Evolutionary conservation across 768 basidiomycete genomes (phyloP).

Genomic region (Hemileccinum impolitum): DNA sequence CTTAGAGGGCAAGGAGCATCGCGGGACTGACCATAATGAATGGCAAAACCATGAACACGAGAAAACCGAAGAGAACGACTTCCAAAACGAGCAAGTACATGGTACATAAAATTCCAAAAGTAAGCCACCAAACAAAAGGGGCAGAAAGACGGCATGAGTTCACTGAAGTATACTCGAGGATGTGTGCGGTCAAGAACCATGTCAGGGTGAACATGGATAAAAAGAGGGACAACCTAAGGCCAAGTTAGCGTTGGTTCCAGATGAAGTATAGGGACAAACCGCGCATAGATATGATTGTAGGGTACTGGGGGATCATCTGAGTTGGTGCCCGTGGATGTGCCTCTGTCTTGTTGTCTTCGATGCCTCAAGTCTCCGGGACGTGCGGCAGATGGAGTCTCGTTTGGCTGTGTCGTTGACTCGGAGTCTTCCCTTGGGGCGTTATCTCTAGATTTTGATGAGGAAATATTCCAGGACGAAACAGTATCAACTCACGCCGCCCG

Average conservation of each 20-base stretch:
- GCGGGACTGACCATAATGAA: constrained; percentile 63
- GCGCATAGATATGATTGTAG: constrained; percentile 27
- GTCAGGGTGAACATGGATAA: constrained; percentile 68
- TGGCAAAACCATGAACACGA: constrained; percentile 77
- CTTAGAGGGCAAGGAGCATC: not conserved
- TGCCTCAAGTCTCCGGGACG: constrained; percentile 14
- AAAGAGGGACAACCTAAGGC: constrained; percentile 50
- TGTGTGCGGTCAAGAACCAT: constrained; percentile 83
- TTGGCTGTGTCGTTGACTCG: constrained; percentile 24
- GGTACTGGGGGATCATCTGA: constrained; percentile 25
- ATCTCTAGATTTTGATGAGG: constrained; percentile 19
- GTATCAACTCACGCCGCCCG: constrained; percentile 31
- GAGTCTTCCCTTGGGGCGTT: constrained; percentile 26
- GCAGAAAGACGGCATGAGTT: constrained; percentile 68
- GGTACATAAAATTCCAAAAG: constrained; percentile 74
- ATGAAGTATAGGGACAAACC: constrained; percentile 15
- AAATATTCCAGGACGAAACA: not conserved
- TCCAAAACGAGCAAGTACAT: constrained; percentile 75
- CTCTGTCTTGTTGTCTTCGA: constrained; percentile 21
- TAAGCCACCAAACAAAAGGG: constrained; percentile 86
- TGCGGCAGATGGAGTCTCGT: constrained; percentile 16
- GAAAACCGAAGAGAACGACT: constrained; percentile 68
- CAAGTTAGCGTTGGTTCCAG: constrained; percentile 14
- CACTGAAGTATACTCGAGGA: constrained; percentile 73
- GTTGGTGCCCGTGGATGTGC: constrained; percentile 15